Evolutionary conservation across 139 green algal species (phyloP), one percentile per base, ranked within the genome.

Genomic region (Micractinium sp.): DNA sequence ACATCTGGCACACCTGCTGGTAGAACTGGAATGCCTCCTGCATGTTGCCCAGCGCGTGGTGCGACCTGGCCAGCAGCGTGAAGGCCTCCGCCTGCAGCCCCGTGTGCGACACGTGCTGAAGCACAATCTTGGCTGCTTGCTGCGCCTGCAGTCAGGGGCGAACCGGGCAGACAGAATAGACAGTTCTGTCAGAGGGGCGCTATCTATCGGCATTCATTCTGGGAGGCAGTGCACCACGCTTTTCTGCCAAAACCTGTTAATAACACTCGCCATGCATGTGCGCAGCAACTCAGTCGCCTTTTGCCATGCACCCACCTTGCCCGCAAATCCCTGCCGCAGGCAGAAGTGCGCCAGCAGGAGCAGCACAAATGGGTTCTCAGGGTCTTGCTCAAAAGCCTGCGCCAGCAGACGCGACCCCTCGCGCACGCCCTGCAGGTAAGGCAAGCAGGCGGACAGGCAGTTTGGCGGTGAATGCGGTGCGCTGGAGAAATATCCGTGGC

Each of bases 301-400:
- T 2, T 35, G 71, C 7, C 47, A 56, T 16, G 47, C 29, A 14
- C 73, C 23, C 78, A 92, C 90, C 77, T 94, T 85, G 77, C 90
- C 89, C 23, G 90, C 79, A 63, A 94, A 88, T 0, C 91, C 93
- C 39, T 92, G 92, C 69, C 96, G 81, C 85, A 99, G 92, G 86
- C 91, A 94, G 86, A 96, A 95, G 89, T 98, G 95, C 31, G 94
- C 92, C 79, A 98, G 85, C 36, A 96, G 88, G 31, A 90, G 92
- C 18, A 98, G 90, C 47, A 94, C 90, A 56, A 88, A 91, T 5
- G 95, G 86, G 81, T 95, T 91, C 12, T 79, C 75, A 0, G 97
- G 95, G 76, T 98, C 94, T 63, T 93, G 73, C 60, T 94, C 75
- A 85, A 95, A 98, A 7, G 97, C 97, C 20, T 92, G 89, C 69